These are phyloP conservation scores for Trichoderma breve DNA, from an alignment of 2,329 filamentous ascomycete genomes.

Conservation along the genomic window DNA sequence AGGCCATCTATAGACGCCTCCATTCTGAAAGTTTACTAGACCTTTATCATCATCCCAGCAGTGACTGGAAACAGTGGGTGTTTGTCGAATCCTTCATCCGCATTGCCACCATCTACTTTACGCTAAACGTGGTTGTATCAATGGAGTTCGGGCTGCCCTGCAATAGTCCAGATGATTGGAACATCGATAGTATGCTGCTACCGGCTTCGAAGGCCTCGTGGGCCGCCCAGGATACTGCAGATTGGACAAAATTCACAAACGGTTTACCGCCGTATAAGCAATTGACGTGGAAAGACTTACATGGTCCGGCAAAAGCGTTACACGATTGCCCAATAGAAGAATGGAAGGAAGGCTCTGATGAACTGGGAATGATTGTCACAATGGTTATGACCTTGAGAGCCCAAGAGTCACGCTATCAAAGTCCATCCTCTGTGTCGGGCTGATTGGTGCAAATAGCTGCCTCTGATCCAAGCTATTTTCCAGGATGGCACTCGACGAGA, in stretches of 20 bases:
- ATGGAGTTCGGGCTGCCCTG: slow-evolving; percentile 8
- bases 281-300: neutral
- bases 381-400: slow-evolving; percentile 8
- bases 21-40: neutral
- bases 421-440: neutral
- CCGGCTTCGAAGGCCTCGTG: slow-evolving; percentile 9
- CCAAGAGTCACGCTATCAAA: neutral
- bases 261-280: neutral
- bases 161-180: slow-evolving; percentile 1
- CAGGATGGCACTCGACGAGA: neutral
- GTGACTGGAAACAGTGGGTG: slow-evolving; percentile 3
- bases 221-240: neutral
- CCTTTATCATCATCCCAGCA: neutral
- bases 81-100: slow-evolving; percentile 12
- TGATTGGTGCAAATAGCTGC: neutral
- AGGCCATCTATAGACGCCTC: neutral
- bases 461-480: neutral
- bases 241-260: neutral
- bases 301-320: neutral
- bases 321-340: neutral
- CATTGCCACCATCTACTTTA: slow-evolving; percentile 1
- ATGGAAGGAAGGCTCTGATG: slow-evolving; percentile 12
- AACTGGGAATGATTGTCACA: slow-evolving; percentile 11
- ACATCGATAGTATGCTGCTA: neutral
- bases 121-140: neutral